Conservation (phyloP, 2,329 filamentous ascomycete species). For the Pseudocercospora eumusae region DNA sequence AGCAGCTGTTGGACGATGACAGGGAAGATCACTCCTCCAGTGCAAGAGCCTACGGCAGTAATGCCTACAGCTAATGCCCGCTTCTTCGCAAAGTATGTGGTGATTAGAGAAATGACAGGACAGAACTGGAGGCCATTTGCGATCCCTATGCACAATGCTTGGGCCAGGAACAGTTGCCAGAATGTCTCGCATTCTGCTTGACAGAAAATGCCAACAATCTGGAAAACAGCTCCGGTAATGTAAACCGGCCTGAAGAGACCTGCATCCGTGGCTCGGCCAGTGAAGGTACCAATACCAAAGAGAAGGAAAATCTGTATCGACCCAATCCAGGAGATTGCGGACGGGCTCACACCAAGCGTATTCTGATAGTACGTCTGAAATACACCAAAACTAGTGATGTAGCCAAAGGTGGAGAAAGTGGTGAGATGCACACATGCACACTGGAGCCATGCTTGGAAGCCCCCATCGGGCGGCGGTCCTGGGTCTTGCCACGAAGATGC, state of each 20-base stretch:
- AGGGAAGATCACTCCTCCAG: conserved; percentile 59
- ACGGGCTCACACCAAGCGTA: conserved; percentile 40
- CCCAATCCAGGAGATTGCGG: conserved; percentile 57
- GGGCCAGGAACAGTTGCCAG: conserved; percentile 57
- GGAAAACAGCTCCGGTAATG: conserved; percentile 47
- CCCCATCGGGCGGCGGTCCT: conserved; percentile 48
- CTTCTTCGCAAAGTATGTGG: conserved; percentile 64
- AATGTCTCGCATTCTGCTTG: conserved; percentile 53
- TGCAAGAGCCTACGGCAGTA: conserved; percentile 60
- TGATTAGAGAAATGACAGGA: conserved; percentile 63
- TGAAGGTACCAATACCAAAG: conserved; percentile 54
- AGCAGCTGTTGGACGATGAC: conserved; percentile 54
- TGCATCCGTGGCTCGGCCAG: conserved; percentile 55
- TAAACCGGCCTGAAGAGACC: conserved; percentile 53
- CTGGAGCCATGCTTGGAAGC: conserved; percentile 41
- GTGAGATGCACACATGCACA: conserved; percentile 34
- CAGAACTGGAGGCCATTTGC: conserved; percentile 66
- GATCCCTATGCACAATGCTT: conserved; percentile 55
- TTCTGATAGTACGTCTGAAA: conserved; percentile 51
- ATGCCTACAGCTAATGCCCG: conserved; percentile 61
- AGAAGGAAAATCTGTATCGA: conserved; percentile 56
- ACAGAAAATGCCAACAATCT: conserved; percentile 56
- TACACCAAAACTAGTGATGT: conserved; percentile 38
- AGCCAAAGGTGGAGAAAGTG: conserved; percentile 39
- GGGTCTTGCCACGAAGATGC: conserved; percentile 36